Conservation (phyloP, 1,139 yeast species). For the Debaryomyces subglobosus region DNA sequence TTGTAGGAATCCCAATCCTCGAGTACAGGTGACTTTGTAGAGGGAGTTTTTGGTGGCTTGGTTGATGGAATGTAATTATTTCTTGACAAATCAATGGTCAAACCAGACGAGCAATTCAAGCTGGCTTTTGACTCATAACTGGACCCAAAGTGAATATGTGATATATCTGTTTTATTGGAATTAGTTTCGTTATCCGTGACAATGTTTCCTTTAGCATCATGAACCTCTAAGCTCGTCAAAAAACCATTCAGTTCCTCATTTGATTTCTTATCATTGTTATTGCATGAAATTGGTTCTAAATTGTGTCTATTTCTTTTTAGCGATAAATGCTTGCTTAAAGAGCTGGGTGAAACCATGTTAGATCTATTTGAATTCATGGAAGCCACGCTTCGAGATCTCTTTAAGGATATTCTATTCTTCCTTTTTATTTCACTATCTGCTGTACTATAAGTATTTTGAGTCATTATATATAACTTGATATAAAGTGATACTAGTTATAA, state of each 20-base stretch:
- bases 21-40: constrained; percentile 6
- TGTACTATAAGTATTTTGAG: neutral
- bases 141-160: neutral
- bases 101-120: neutral
- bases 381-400: neutral
- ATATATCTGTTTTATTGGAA: constrained; percentile 4
- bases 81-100: neutral
- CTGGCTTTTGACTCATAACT: neutral
- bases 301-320: neutral
- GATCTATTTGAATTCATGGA: constrained; percentile 1
- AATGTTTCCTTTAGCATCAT: constrained; percentile 3
- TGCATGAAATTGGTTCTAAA: neutral
- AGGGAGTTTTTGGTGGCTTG: constrained; percentile 10
- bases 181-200: neutral
- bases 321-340: neutral
- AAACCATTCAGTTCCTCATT: neutral
- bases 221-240: constrained; percentile 16
- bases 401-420: neutral
- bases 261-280: neutral
- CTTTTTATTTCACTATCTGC: neutral
- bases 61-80: constrained; percentile 7
- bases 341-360: neutral
- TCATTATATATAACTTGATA: neutral
- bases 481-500: neutral
- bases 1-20: constrained; percentile 2